Evolutionary conservation across 2,329 filamentous ascomycete genomes (phyloP).

Genomic region (Raffaelea albimanens): DNA sequence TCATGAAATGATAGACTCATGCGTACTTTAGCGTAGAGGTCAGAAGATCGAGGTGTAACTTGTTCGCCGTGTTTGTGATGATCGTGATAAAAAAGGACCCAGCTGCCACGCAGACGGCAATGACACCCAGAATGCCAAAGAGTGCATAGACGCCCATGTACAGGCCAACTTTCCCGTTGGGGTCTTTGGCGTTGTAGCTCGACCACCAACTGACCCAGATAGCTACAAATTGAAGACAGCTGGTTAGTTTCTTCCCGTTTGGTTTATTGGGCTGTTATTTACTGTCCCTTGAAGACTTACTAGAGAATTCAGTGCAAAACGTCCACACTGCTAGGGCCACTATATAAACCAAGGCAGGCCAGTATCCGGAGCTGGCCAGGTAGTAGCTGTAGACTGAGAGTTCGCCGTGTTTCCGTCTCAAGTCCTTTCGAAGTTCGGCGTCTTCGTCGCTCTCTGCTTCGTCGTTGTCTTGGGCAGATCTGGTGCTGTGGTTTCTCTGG

Average conservation of each 20-base stretch:
- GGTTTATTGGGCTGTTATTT: no score
- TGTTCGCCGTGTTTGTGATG: background rate
- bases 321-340: background rate
- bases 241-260: no score
- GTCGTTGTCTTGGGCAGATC: background rate
- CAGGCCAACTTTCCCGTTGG: background rate
- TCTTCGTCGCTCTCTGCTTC: background rate
- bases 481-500: background rate
- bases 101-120: background rate
- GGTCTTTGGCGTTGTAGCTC: background rate
- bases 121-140: background rate
- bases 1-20: no score
- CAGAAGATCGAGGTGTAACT: background rate
- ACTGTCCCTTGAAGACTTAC: no score
- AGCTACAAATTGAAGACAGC: no score
- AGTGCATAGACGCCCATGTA: background rate
- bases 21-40: background rate
- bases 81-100: background rate
- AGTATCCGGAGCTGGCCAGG: background rate
- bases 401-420: background rate
- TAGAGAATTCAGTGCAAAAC: background rate
- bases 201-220: slow-evolving; percentile 1
- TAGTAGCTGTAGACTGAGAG: background rate
- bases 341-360: background rate
- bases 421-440: background rate